Percentiles rank a stretch among this genome's conserved stretches.
Evolutionary conservation across 768 basidiomycete species (phyloP).

Genomic region (Lactarius trivialis): DNA sequence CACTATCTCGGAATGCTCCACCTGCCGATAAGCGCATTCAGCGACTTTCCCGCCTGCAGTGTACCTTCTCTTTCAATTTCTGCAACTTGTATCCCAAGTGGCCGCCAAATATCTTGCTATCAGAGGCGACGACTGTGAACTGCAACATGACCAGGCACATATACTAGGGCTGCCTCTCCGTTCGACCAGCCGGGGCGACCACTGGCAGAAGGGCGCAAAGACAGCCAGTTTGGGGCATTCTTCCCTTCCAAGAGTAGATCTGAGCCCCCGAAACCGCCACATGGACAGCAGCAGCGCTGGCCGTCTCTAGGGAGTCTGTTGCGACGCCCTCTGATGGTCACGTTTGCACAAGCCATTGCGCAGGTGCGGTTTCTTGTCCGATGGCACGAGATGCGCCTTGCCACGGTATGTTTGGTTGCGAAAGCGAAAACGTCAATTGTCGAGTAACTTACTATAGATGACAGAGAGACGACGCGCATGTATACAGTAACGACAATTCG

Average conservation of each 20-base stretch:
- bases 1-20: background rate
- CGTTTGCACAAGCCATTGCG: conserved; percentile 12
- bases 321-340: conserved; percentile 13
- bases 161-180: conserved; percentile 14
- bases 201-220: too few species aligned
- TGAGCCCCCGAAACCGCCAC: background rate
- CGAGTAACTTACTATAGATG: background rate
- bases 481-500: background rate
- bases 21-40: background rate
- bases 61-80: background rate
- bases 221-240: too few species aligned
- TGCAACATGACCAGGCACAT: background rate
- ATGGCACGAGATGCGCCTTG: conserved; percentile 18
- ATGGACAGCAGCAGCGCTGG: conserved; percentile 2
- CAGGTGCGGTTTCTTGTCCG: conserved; percentile 16
- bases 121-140: background rate
- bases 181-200: conserved; percentile 14
- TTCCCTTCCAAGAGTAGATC: background rate
- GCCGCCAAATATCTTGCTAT: background rate
- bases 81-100: background rate
- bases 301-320: conserved; percentile 16
- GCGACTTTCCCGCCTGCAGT: background rate
- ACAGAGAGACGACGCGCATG: background rate
- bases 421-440: background rate
- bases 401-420: conserved; percentile 13